phyloP scores from a whole-genome alignment of 139 green algal species.

The Chlamydomonas applanata region DNA sequence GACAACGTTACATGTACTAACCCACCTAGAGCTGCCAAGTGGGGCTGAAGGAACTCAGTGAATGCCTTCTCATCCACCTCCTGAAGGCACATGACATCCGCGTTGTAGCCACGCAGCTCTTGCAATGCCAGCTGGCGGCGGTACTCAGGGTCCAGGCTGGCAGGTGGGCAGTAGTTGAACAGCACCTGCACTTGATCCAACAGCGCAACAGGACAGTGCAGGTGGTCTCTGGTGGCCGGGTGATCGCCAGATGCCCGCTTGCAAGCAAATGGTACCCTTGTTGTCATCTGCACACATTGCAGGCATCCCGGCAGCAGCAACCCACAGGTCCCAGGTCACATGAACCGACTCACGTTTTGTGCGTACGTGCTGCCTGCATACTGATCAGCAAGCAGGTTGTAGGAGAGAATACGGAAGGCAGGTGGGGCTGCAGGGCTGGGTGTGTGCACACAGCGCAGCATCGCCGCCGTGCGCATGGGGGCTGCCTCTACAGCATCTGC shows the following conservation, averaged over 20 bases:
- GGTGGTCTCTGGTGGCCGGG: no score
- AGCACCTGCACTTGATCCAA: conserved; percentile 47
- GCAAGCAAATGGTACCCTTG: no score
- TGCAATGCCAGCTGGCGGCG: conserved; percentile 72
- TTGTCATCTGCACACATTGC: no score
- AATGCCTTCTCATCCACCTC: conserved; percentile 86
- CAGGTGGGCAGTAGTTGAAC: conserved; percentile 62
- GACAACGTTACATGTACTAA: no score
- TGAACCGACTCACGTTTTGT: conserved; percentile 34
- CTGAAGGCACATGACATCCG: conserved; percentile 61
- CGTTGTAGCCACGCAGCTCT: conserved; percentile 74
- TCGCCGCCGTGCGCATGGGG: conserved; percentile 24
- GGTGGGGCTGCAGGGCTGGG: neutral
- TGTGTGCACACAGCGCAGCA: conserved; percentile 18
- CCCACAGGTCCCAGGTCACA: no score
- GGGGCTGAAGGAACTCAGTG: conserved; percentile 50
- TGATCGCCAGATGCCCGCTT: no score
- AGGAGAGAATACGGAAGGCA: conserved; percentile 74
- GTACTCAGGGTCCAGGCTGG: conserved; percentile 73
- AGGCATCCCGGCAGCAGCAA: no score
- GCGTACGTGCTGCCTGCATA: conserved; percentile 74
- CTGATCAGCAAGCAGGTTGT: conserved; percentile 94
- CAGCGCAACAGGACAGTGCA: no score
- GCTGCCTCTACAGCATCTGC: conserved; percentile 43
- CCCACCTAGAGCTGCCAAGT: conserved; percentile 37